Evolutionary conservation across 2,329 filamentous ascomycete species (phyloP).

Genomic region (Acrocalymma vagum): DNA sequence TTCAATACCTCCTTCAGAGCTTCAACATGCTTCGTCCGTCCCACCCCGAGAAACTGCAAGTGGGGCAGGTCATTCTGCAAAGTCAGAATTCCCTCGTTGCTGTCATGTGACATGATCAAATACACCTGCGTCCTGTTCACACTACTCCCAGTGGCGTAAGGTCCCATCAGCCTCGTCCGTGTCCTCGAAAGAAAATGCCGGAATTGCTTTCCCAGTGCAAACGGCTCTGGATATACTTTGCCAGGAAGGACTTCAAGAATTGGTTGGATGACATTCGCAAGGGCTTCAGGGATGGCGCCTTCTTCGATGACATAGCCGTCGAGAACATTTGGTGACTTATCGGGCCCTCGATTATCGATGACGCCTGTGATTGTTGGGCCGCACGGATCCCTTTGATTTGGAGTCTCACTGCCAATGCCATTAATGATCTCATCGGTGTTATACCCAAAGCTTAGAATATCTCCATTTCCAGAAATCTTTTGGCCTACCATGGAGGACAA

Average conservation of each 20-base stretch:
- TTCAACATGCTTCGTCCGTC: slow-evolving; percentile 63
- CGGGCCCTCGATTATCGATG: slow-evolving; percentile 65
- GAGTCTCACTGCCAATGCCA: slow-evolving; percentile 61
- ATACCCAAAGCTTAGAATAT: slow-evolving; percentile 72
- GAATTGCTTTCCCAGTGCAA: slow-evolving; percentile 52
- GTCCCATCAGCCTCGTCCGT: slow-evolving; percentile 66
- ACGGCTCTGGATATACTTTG: slow-evolving; percentile 50
- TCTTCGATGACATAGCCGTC: slow-evolving; percentile 73
- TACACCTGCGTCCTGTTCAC: slow-evolving; percentile 70
- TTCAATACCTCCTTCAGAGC: slow-evolving; percentile 62
- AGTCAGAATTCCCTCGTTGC: slow-evolving; percentile 67
- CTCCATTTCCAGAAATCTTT: slow-evolving; percentile 69
- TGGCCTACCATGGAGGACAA: slow-evolving; percentile 62
- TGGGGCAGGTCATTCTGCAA: slow-evolving; percentile 68
- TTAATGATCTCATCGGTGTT: slow-evolving; percentile 67
- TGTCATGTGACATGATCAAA: slow-evolving; percentile 73
- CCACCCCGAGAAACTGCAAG: slow-evolving; percentile 68
- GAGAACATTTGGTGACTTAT: slow-evolving; percentile 55
- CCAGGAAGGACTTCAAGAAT: slow-evolving; percentile 65
- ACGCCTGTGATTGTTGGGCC: slow-evolving; percentile 71
- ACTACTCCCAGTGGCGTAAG: slow-evolving; percentile 64
- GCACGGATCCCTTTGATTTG: slow-evolving; percentile 61
- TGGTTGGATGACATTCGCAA: slow-evolving; percentile 64
- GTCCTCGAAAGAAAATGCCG: slow-evolving; percentile 59
- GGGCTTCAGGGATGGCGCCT: slow-evolving; percentile 66